These are phyloP conservation scores for Ricinus communis DNA, from an alignment of 345 rosid species.

Conservation along the genomic window DNA sequence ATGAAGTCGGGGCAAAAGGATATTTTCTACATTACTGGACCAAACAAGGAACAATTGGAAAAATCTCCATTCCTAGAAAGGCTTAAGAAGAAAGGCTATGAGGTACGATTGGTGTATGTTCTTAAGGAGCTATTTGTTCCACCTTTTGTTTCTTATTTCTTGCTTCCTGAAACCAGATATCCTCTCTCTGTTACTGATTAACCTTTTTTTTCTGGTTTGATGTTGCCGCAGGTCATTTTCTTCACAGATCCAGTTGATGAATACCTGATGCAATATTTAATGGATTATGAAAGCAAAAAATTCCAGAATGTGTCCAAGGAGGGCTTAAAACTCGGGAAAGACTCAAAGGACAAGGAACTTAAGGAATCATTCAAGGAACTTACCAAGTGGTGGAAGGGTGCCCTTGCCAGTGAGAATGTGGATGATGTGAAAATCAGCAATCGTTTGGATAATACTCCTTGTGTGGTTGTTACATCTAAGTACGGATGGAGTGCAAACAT, in stretches of 20 bases:
- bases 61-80: conserved; percentile 95
- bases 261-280: conserved; percentile 95
- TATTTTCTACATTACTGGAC: conserved; percentile 92
- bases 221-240: conserved; percentile 72
- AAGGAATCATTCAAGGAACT: conserved; percentile 93
- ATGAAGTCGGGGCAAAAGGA: conserved; percentile 88
- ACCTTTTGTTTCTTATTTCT: neutral
- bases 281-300: conserved; percentile 91
- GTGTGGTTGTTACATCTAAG: conserved; percentile 92
- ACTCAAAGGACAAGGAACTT: conserved; percentile 71
- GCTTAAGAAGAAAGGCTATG: conserved; percentile 89
- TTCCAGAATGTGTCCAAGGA: conserved; percentile 97
- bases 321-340: conserved; percentile 86
- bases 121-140: neutral
- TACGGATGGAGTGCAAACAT: conserved; percentile 97
- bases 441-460: conserved; percentile 88
- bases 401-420: conserved; percentile 76
- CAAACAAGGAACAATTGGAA: conserved; percentile 87
- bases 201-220: neutral
- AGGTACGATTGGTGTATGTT: conserved; percentile 40
- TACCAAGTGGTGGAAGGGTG: conserved; percentile 90
- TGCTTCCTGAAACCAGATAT: neutral
- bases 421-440: conserved; percentile 89
- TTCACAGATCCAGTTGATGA: conserved; percentile 98
- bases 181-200: neutral